phyloP scores from a whole-genome alignment of 2,329 filamentous ascomycete species.

The Macrophomina tecta region DNA sequence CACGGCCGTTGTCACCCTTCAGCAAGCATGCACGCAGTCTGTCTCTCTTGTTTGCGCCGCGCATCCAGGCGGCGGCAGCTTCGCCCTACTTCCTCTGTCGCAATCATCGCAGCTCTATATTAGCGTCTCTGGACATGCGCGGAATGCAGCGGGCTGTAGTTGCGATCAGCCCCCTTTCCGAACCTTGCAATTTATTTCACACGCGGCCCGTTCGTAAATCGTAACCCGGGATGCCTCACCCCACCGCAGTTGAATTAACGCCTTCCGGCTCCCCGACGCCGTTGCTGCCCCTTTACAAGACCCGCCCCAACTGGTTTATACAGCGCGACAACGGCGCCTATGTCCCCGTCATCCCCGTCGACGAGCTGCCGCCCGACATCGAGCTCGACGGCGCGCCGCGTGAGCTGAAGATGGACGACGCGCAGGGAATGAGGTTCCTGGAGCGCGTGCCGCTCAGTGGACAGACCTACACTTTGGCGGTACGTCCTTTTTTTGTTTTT shows the following conservation, averaged over 20 bases:
- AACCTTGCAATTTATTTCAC: neutral
- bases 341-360: slow-evolving; percentile 50
- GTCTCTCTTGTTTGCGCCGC: slow-evolving; percentile 2
- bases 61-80: neutral
- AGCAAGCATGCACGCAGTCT: neutral
- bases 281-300: neutral
- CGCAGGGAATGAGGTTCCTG: slow-evolving; percentile 39
- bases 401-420: slow-evolving; percentile 39
- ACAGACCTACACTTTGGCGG: slow-evolving; percentile 6
- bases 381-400: slow-evolving; percentile 46
- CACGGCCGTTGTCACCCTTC: neutral
- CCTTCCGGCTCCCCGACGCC: neutral
- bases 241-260: neutral
- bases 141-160: no score
- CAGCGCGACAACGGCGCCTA: slow-evolving; percentile 42
- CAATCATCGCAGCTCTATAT: neutral
- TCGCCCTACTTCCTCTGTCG: neutral
- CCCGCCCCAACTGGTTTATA: slow-evolving; percentile 45
- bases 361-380: slow-evolving; percentile 49
- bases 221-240: neutral
- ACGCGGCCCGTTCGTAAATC: neutral
- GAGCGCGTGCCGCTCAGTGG: slow-evolving; percentile 36
- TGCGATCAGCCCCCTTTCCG: no score
- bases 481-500: neutral
- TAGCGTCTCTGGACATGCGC: neutral